A percentile compares a stretch with the other conserved stretches of the same genome.
Evolutionary conservation across 192 early-diverging fungal species (phyloP).

Genomic region (Backusella psychrophila): DNA sequence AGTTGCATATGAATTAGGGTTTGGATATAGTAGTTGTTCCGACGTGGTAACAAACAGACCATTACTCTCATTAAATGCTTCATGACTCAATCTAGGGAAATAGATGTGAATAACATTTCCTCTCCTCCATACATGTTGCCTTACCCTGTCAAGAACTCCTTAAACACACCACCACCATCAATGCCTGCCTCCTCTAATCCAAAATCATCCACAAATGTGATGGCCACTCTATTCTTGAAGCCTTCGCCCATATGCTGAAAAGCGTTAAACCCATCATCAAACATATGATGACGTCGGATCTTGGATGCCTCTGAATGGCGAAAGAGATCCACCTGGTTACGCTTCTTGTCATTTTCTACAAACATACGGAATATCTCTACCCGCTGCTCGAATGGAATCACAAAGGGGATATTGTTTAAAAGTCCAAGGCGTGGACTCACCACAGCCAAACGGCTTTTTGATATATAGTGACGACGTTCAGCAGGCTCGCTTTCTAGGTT

Average conservation of each 20-base stretch:
- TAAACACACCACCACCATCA: slow-evolving; percentile 97
- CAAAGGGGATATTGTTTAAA: slow-evolving; percentile 85
- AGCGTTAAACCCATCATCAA: slow-evolving; percentile 86
- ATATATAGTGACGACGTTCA: slow-evolving; percentile 8
- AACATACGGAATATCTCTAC: slow-evolving; percentile 82
- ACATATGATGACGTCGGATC: slow-evolving; percentile 74
- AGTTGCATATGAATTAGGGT: slow-evolving; percentile 53
- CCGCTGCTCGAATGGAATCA: slow-evolving; percentile 88
- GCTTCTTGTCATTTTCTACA: slow-evolving; percentile 64
- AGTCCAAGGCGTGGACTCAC: slow-evolving; percentile 58
- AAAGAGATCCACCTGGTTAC: slow-evolving; percentile 20
- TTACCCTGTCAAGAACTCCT: slow-evolving; percentile 88
- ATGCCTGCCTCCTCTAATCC: slow-evolving; percentile 89
- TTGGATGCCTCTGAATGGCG: slow-evolving; percentile 42
- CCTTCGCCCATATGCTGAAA: slow-evolving; percentile 64
- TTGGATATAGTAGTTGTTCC: slow-evolving; percentile 73
- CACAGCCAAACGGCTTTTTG: slow-evolving; percentile 28
- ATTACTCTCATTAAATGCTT: slow-evolving; percentile 74
- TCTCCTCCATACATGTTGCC: not conserved
- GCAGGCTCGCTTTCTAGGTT: slow-evolving; percentile 31
- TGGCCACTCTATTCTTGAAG: slow-evolving; percentile 78
- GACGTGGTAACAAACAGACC: slow-evolving; percentile 67
- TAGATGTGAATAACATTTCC: not conserved
- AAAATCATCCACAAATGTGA: slow-evolving; percentile 83
- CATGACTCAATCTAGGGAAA: slow-evolving; percentile 46